These are phyloP conservation scores for Dichotomocladium elegans DNA, from an alignment of 371 early-diverging fungal species.

Conservation along the genomic window DNA sequence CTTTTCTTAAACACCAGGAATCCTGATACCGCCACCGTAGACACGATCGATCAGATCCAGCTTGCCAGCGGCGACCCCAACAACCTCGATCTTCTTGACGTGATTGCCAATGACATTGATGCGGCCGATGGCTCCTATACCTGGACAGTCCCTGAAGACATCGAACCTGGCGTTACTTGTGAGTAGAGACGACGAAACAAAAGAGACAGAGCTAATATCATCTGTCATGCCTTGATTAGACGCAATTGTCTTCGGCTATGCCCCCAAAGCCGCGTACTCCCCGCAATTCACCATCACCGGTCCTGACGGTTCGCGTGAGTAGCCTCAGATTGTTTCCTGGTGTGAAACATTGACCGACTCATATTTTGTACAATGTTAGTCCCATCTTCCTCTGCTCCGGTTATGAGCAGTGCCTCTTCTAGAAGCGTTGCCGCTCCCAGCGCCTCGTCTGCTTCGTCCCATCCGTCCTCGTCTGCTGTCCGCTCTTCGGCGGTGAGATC, in stretches of 20 bases:
- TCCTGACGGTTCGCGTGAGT: slow-evolving; percentile 17
- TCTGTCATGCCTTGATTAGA: slow-evolving; percentile 14
- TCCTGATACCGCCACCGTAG: slow-evolving; percentile 21
- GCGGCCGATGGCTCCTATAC: slow-evolving; percentile 23
- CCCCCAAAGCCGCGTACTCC: slow-evolving; percentile 27
- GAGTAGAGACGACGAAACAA: slow-evolving; percentile 22
- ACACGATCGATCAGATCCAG: slow-evolving; percentile 33
- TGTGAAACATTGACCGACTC: not conserved
- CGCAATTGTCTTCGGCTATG: slow-evolving; percentile 28
- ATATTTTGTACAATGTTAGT: not conserved
- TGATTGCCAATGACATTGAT: slow-evolving; percentile 27
- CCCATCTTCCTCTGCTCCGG: not conserved
- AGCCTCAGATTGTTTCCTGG: not conserved
- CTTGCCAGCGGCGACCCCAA: slow-evolving; percentile 24
- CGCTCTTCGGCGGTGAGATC: slow-evolving; percentile 1
- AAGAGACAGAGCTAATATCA: not conserved
- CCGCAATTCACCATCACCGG: slow-evolving; percentile 38
- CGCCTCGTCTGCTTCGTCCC: slow-evolving; percentile 5
- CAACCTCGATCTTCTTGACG: slow-evolving; percentile 14
- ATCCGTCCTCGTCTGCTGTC: slow-evolving; percentile 6
- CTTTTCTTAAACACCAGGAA: too few relatives aligned
- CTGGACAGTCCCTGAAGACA: slow-evolving; percentile 34
- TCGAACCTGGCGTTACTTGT: slow-evolving; percentile 37
- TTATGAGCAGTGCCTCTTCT: slow-evolving; percentile 3
- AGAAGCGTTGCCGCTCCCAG: slow-evolving; percentile 3